These are phyloP conservation scores for Amanita fuliginea DNA, from an alignment of 768 basidiomycete species.

Conservation along the genomic window DNA sequence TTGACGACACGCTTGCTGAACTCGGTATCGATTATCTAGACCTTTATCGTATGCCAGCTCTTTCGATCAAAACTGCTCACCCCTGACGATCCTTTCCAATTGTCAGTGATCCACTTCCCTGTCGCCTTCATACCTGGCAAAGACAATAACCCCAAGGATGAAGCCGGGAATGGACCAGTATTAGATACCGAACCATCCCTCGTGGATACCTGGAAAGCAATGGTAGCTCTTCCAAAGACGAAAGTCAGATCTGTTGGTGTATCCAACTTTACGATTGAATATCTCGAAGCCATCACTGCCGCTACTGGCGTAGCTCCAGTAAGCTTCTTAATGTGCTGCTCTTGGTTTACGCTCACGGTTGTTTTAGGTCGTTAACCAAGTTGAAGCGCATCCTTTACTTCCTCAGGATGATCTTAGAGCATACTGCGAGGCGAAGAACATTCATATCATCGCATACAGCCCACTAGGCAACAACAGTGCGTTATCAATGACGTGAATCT, in stretches of 20 bases:
- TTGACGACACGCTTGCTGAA: constrained; percentile 65
- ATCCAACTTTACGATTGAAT: constrained; percentile 65
- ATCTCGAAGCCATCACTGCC: constrained; percentile 55
- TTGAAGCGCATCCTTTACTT: constrained; percentile 75
- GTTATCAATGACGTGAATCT: constrained; percentile 11
- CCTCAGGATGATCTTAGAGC: constrained; percentile 64
- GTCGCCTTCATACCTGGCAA: constrained; percentile 54
- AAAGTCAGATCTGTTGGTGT: constrained; percentile 71
- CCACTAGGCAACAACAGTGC: constrained; percentile 76
- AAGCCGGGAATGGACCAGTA: constrained; percentile 28
- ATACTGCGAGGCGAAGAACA: constrained; percentile 58
- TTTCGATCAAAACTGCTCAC: not conserved
- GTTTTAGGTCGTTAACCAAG: constrained; percentile 55
- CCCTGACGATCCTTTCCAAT: not conserved
- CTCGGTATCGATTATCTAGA: constrained; percentile 76
- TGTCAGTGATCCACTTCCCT: constrained; percentile 73
- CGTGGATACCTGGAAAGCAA: constrained; percentile 77
- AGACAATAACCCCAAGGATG: constrained; percentile 40
- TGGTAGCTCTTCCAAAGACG: constrained; percentile 58
- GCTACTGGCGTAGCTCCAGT: constrained; percentile 69
- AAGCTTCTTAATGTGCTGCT: constrained; percentile 11
- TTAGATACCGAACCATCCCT: constrained; percentile 50
- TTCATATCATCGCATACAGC: constrained; percentile 55
- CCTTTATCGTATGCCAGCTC: constrained; percentile 51
- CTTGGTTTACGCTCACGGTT: not conserved